Evolutionary conservation across 2,329 filamentous ascomycete species (phyloP), one percentile per base, ranked within the genome.

Genomic region (Phialocephala sp.): DNA sequence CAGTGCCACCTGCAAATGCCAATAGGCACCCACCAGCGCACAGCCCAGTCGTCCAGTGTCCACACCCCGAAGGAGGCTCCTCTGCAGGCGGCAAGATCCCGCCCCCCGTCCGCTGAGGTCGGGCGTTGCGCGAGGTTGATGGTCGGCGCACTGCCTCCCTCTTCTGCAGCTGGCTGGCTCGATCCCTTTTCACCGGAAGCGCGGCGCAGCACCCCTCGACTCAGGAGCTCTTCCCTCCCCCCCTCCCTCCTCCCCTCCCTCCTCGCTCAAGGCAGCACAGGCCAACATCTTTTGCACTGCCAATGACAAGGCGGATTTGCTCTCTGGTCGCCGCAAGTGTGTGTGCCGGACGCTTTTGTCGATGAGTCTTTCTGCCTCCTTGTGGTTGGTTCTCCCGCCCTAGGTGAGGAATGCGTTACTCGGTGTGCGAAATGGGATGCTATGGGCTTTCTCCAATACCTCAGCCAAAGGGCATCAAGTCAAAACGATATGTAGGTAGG

Each of bases 291-390:
- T 60, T 41, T 45, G 60, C 66, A 66, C 63, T 63, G 27, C 43
- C 55, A 58, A 45, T 45, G 41, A 37, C 63, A 52, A 54, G n/a
- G 45, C 55, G 39, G 11, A 39, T 55, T 45, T 14, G 18, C 41
- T 43, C 32, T 58, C 52, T 50, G 39, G 56, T 37, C 45, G 61
- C 37, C 22, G 37, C 56, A 39, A 65, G 39, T 27, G 22, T 63
- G 60, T 64, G 22, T 50, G 52, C 41, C 62, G 64, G 64, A 68
- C 66, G 67, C 68, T 70, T 67, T 50, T 66, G 27, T 62, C 27
- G 50, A 37, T 27, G 32, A 22, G 37, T 20, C 22, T 39, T 39
- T n/a, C 60, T 54, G 60, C 57, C 54, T 65, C 45, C 18, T 50
- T 50, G n/a, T 50, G 45, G 45, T 50, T 50, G 18, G 45, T 50